Evolutionary conservation across 2,329 filamentous ascomycete genomes (phyloP).

Genomic region (Phoma herbarum): DNA sequence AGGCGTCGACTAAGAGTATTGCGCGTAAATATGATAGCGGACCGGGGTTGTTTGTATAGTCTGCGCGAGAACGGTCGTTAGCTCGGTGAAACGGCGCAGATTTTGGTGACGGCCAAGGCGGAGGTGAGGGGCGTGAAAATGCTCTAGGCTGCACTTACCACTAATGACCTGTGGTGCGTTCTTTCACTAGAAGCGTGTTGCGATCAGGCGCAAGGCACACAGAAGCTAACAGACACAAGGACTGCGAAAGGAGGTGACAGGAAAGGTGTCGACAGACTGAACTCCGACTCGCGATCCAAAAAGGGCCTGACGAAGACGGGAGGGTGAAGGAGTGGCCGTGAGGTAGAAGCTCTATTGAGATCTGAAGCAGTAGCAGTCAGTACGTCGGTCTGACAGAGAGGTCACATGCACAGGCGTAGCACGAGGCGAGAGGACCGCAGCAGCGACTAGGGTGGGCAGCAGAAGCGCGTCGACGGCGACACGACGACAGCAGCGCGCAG

Average conservation of each 20-base stretch:
- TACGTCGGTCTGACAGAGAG: slow-evolving; percentile 42
- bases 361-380: slow-evolving; percentile 30
- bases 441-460: slow-evolving; percentile 9
- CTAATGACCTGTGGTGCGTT: slow-evolving; percentile 24
- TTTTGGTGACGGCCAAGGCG: slow-evolving; percentile 13
- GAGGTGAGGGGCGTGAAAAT: slow-evolving; percentile 17
- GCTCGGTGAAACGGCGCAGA: slow-evolving; percentile 36
- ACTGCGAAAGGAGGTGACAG: slow-evolving; percentile 36
- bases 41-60: slow-evolving; percentile 35
- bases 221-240: slow-evolving; percentile 34
- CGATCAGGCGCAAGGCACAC: slow-evolving; percentile 28
- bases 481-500: slow-evolving; percentile 11
- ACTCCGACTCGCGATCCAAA: slow-evolving; percentile 44
- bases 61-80: slow-evolving; percentile 37
- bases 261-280: slow-evolving; percentile 43
- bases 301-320: slow-evolving; percentile 24
- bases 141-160: slow-evolving; percentile 43
- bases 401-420: slow-evolving; percentile 38
- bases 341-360: slow-evolving; percentile 28
- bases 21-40: slow-evolving; percentile 44
- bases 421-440: slow-evolving; percentile 32
- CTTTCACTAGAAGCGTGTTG: slow-evolving; percentile 29
- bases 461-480: slow-evolving; percentile 19
- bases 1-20: slow-evolving; percentile 32
- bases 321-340: slow-evolving; percentile 46